Percentiles rank a stretch among this genome's conserved stretches.
Conservation (phyloP, 305 asterid genomes). For the Caryopteris hybrid region DNA sequence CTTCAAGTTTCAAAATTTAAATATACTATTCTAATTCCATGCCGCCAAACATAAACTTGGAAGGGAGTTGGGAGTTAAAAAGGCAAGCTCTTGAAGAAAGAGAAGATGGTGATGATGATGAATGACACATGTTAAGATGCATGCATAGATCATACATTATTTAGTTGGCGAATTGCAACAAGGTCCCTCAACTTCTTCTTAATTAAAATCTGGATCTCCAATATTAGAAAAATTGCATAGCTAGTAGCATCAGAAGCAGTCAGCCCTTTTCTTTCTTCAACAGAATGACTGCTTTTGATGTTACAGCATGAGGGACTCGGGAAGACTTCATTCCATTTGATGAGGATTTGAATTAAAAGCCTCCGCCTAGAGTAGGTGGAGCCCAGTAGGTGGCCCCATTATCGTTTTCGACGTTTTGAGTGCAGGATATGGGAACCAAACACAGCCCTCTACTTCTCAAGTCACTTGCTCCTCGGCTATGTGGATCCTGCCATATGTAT, state of each 20-base stretch:
- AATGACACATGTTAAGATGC: background rate
- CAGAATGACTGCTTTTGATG: slow-evolving; percentile 72
- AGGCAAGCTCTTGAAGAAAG: slow-evolving; percentile 4
- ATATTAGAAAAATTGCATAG: background rate
- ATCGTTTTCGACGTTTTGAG: slow-evolving; percentile 61
- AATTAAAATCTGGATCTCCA: slow-evolving; percentile 4
- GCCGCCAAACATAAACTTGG: too few species aligned
- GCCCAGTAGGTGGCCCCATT: slow-evolving; percentile 78
- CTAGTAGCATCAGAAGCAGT: slow-evolving; percentile 71
- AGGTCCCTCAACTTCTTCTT: slow-evolving; percentile 11
- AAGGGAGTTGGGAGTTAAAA: background rate
- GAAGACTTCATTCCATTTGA: background rate
- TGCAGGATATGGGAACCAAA: slow-evolving; percentile 70
- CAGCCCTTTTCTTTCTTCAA: slow-evolving; percentile 19
- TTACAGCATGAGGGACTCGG: slow-evolving; percentile 21
- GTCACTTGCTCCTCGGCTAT: slow-evolving; percentile 39
- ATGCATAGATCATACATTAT: slow-evolving; percentile 22
- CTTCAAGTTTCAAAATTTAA: background rate
- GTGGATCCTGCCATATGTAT: slow-evolving; percentile 32
- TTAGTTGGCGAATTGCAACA: slow-evolving; percentile 19
- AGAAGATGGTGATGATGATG: background rate
- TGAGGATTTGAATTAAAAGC: slow-evolving; percentile 28
- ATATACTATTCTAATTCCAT: background rate
- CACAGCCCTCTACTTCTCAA: slow-evolving; percentile 84
- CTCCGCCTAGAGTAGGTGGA: slow-evolving; percentile 70